A percentile compares a stretch with the other conserved stretches of the same genome.
Conservation (phyloP, 139 green algal species). For the Nannochloris sp. region DNA sequence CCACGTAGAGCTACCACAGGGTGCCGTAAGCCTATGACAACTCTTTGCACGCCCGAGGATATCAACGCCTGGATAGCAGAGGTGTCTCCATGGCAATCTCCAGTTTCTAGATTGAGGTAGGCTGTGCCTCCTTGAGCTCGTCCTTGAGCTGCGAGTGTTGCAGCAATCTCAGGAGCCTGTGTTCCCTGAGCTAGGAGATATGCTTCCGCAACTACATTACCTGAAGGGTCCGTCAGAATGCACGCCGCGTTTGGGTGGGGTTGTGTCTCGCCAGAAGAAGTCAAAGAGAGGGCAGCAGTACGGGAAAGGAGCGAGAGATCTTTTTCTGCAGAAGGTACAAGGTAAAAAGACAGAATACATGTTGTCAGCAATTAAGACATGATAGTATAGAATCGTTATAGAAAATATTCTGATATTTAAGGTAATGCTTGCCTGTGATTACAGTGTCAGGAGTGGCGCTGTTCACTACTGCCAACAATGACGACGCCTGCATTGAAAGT, state of each 20-base stretch:
- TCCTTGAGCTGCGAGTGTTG: constrained; percentile 25
- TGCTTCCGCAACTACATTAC: constrained; percentile 31
- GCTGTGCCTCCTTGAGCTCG: constrained; percentile 50
- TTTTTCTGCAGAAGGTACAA: too few species aligned
- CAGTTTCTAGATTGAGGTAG: constrained; percentile 92
- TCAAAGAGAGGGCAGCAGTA: not conserved
- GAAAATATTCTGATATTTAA: too few species aligned
- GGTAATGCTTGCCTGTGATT: not conserved
- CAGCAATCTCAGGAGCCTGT: constrained; percentile 53
- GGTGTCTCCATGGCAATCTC: constrained; percentile 80
- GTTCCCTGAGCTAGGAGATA: constrained; percentile 71
- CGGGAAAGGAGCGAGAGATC: not conserved
- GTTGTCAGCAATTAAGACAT: too few species aligned
- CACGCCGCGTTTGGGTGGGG: constrained; percentile 80
- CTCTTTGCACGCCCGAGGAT: constrained; percentile 57
- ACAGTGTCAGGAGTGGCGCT: not conserved
- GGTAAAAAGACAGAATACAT: too few species aligned
- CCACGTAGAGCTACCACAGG: constrained; percentile 71
- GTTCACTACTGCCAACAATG: too few species aligned
- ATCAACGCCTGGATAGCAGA: constrained; percentile 62
- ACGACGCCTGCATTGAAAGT: too few species aligned
- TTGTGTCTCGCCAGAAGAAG: constrained; percentile 42
- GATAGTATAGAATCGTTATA: too few species aligned
- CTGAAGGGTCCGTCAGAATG: constrained; percentile 45
- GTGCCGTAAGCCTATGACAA: constrained; percentile 90